A percentile compares a stretch with the other conserved stretches of the same genome.
Evolutionary conservation across 305 asterid species (phyloP).

Genomic region (Fraxinus platypoda): DNA sequence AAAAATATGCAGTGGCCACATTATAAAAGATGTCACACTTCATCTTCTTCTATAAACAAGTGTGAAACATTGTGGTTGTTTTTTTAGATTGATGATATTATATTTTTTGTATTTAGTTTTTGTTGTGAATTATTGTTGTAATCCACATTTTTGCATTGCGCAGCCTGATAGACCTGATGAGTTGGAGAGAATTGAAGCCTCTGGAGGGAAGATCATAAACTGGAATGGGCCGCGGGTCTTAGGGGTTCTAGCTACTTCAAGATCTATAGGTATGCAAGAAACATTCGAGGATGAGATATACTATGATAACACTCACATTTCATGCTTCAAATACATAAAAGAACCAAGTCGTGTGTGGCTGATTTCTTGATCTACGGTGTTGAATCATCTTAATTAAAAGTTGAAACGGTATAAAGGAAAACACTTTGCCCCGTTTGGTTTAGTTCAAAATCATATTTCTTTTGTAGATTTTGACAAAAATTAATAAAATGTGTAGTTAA

Average conservation of each 20-base stretch:
- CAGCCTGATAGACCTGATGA: conserved; percentile 82
- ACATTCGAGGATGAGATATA: not conserved
- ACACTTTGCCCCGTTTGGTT: no score
- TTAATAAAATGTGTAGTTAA: no score
- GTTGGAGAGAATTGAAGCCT: conserved; percentile 59
- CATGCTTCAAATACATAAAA: not conserved
- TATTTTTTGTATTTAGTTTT: not conserved
- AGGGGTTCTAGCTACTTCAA: conserved; percentile 77
- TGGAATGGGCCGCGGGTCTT: conserved; percentile 70
- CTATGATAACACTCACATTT: not conserved
- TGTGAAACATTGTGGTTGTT: not conserved
- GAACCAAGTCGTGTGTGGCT: no score
- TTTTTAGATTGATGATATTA: not conserved
- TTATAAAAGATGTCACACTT: no score
- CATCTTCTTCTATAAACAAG: not conserved
- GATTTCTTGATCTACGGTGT: no score
- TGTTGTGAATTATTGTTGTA: not conserved
- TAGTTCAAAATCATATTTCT: no score
- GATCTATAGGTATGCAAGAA: conserved; percentile 59
- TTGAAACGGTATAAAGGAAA: no score
- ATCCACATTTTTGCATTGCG: not conserved
- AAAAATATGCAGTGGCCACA: no score
- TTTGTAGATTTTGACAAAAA: no score
- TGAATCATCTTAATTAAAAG: no score
- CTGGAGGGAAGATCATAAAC: conserved; percentile 69